Percentiles rank a stretch among this genome's conserved stretches.
Evolutionary conservation across 768 basidiomycete genomes (phyloP).

Genomic region (Leccinum imitatum): DNA sequence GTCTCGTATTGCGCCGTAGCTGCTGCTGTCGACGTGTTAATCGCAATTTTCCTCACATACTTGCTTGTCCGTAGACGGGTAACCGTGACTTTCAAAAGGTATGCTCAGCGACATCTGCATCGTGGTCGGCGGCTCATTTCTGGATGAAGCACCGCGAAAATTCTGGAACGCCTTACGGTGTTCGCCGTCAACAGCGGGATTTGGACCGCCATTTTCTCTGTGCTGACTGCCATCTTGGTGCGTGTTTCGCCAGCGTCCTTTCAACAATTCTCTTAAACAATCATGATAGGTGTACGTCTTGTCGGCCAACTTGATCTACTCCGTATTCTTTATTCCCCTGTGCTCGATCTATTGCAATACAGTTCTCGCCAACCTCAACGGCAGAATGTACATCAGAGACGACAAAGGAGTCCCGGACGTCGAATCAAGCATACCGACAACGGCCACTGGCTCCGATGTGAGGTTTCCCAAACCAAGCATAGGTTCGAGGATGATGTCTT

Average conservation of each 20-base stretch:
- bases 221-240: slow-evolving; percentile 4
- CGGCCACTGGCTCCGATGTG: neutral
- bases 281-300: neutral
- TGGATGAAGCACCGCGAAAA: neutral
- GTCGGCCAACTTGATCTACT: neutral
- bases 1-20: slow-evolving; percentile 3
- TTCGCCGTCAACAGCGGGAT: slow-evolving; percentile 5
- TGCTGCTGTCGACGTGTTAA: neutral
- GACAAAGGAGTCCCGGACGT: neutral
- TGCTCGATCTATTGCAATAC: slow-evolving; percentile 5
- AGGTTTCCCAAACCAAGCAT: neutral
- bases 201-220: slow-evolving; percentile 4
- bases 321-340: neutral
- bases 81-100: neutral
- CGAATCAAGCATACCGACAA: neutral
- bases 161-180: slow-evolving; percentile 2
- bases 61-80: neutral
- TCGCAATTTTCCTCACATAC: slow-evolving; percentile 2
- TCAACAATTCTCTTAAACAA: neutral
- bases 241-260: neutral
- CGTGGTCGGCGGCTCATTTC: neutral
- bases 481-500: neutral
- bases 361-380: slow-evolving; percentile 1
- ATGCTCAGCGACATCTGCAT: too few relatives aligned
- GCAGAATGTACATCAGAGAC: neutral